Evolutionary conservation across 495 filamentous ascomycete genomes (phyloP).

Genomic region (Aspergillus asperescens): DNA sequence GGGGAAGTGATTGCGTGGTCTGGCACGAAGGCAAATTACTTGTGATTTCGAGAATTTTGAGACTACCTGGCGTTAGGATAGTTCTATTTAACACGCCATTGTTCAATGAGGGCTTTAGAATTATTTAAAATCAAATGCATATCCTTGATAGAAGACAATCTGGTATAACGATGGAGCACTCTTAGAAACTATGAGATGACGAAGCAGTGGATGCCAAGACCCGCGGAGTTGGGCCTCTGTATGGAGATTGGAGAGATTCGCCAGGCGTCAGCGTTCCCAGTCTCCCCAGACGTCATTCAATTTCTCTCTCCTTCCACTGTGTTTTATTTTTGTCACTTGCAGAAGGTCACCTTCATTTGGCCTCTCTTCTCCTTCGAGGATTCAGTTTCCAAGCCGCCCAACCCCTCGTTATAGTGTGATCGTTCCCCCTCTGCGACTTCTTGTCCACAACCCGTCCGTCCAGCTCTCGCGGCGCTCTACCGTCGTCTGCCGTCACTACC

Average conservation of each 20-base stretch:
- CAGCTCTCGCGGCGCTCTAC: conserved; percentile 16
- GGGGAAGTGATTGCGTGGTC: neutral
- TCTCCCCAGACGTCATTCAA: conserved; percentile 17
- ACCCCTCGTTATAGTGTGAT: conserved; percentile 9
- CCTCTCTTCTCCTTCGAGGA: neutral
- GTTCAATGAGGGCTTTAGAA: no score
- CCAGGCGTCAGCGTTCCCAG: conserved; percentile 37
- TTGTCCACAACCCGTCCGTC: conserved; percentile 25
- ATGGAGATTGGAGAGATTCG: conserved; percentile 6
- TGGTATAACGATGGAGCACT: no score
- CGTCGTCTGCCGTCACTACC: conserved; percentile 17
- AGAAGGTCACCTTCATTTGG: neutral
- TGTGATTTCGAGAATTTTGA: neutral
- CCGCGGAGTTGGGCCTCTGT: neutral
- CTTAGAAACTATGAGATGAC: no score
- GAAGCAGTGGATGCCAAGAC: conserved; percentile 10
- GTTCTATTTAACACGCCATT: neutral
- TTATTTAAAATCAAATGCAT: no score
- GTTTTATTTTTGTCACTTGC: neutral
- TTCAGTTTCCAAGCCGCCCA: neutral
- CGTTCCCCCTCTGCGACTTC: conserved; percentile 11
- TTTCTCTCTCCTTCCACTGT: neutral
- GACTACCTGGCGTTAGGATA: neutral
- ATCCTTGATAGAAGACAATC: no score
- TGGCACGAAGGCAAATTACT: neutral